These are phyloP conservation scores for Scenedesmus sp. DNA, from an alignment of 163 green algal species.

Conservation along the genomic window DNA sequence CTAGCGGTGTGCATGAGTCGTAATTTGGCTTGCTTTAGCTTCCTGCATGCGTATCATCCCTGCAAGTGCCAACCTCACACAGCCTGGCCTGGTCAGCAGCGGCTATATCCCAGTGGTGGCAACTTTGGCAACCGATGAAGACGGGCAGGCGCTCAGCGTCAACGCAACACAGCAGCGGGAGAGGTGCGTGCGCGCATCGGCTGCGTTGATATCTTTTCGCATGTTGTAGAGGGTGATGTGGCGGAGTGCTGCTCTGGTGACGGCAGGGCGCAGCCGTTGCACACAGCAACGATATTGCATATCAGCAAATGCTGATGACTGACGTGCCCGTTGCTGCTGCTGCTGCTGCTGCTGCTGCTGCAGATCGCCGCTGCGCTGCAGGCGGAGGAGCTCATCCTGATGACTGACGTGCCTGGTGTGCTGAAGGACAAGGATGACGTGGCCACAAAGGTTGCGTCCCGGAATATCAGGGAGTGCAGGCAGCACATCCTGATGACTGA, in stretches of 20 bases:
- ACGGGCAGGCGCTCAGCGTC: conserved; percentile 97
- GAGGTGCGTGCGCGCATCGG: conserved; percentile 71
- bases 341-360: background rate
- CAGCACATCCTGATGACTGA: too few species aligned
- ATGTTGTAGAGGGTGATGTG: too few species aligned
- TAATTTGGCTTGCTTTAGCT: too few species aligned
- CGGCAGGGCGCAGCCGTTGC: too few species aligned
- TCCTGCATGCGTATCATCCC: too few species aligned
- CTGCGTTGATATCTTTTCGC: too few species aligned
- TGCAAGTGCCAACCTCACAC: too few species aligned
- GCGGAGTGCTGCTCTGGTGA: too few species aligned
- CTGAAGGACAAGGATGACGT: conserved; percentile 95
- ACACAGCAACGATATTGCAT: too few species aligned
- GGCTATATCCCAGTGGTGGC: conserved; percentile 97
- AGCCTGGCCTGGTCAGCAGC: conserved; percentile 80
- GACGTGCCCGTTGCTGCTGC: background rate
- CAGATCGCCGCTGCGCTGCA: conserved; percentile 93
- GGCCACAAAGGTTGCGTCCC: too few species aligned
- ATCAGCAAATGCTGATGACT: background rate
- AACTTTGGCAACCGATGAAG: conserved; percentile 90
- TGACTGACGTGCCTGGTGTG: conserved; percentile 98
- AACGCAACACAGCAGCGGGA: conserved; percentile 98
- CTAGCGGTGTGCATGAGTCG: too few species aligned
- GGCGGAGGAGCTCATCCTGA: conserved; percentile 99
- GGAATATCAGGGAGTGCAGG: too few species aligned